Evolutionary conservation across 768 basidiomycete genomes (phyloP), one percentile per base, ranked within the genome.

Genomic region (Lactarius deliciosus): DNA sequence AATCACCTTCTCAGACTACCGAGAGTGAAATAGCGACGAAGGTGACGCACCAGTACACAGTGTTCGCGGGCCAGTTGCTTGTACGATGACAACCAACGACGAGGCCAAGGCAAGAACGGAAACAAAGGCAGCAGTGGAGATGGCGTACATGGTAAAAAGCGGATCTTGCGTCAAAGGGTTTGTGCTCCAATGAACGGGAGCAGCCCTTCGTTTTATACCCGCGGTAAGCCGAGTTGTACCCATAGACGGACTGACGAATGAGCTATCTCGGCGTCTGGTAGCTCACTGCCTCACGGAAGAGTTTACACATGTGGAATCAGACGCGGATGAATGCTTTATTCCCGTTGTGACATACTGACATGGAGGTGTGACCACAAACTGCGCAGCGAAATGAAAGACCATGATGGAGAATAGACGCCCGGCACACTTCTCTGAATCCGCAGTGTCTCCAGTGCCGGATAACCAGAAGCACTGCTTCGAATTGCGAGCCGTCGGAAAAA

Each of bases 31-130:
- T 25, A 13, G 13, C 7, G n/a, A 38, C 25, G 16, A 40, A 66
- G 34, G 34, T 8, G 15, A 50, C 64, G n/a, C 28, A 66, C 67
- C 55, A 3, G 3, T 11, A n/a, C 64, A 66, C 34, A 34, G 54
- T 28, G n/a, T 11, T n/a, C 59, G 53, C 6, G 66, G 66, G 22
- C 64, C 66, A 22, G 0, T 7, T 3, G 65, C 66, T n/a, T 54
- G 41, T 43, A 68, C 63, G 30, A 65, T 16, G n/a, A 43, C 34
- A 15, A 41, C 45, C 60, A 65, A 28, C 2, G 45, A 32, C 20
- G 64, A 45, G 22, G 16, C 18, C 38, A 66, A 47, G 38, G 54
- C 41, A 30, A 68, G 58, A 30, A 43, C 53, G 28, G 64, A 56
- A 36, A 65, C 30, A n/a, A 43, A n/a, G 15, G 20, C 32, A 50